phyloP scores from a whole-genome alignment of 2,329 filamentous ascomycete genomes.

The Aspergillus japonicus region DNA sequence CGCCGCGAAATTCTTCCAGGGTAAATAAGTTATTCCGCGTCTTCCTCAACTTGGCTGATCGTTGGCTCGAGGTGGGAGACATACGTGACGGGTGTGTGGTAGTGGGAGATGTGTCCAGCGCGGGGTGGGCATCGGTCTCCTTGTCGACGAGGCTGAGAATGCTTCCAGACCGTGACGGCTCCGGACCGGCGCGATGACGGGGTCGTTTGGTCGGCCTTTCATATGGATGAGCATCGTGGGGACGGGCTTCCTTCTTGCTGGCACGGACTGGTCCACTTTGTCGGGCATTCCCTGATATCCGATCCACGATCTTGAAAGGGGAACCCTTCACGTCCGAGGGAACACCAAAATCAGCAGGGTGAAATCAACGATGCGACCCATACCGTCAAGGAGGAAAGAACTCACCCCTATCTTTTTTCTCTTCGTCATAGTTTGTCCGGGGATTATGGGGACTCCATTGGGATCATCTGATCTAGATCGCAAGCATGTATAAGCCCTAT shows the following conservation, averaged over 20 bases:
- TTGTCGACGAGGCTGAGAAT: constrained; percentile 21
- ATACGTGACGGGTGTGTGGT: constrained; percentile 13
- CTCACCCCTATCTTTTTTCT: constrained; percentile 23
- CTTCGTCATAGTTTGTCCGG: constrained; percentile 23
- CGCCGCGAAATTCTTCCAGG: constrained; percentile 21
- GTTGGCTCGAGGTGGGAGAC: constrained; percentile 25
- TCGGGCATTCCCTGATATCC: constrained; percentile 25
- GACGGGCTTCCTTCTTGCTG: constrained; percentile 16
- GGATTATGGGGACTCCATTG: constrained; percentile 27
- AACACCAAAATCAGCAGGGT: not conserved
- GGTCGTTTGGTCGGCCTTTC: constrained; percentile 25
- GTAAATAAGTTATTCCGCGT: not conserved
- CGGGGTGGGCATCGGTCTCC: constrained; percentile 14
- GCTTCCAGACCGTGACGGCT: not conserved
- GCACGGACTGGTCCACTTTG: constrained; percentile 36
- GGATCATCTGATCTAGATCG: constrained; percentile 11
- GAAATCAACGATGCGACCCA: too few species aligned
- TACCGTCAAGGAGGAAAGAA: not conserved
- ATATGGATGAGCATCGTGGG: constrained; percentile 2
- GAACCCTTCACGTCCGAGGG: constrained; percentile 4
- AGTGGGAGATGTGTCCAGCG: constrained; percentile 7
- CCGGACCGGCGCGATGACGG: constrained; percentile 23
- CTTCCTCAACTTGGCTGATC: constrained; percentile 8
- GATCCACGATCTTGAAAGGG: constrained; percentile 25
- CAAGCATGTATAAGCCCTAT: not conserved